Evolutionary conservation across 768 basidiomycete genomes (phyloP), one percentile per base, ranked within the genome.

Genomic region (Lanmaoa rubissima): DNA sequence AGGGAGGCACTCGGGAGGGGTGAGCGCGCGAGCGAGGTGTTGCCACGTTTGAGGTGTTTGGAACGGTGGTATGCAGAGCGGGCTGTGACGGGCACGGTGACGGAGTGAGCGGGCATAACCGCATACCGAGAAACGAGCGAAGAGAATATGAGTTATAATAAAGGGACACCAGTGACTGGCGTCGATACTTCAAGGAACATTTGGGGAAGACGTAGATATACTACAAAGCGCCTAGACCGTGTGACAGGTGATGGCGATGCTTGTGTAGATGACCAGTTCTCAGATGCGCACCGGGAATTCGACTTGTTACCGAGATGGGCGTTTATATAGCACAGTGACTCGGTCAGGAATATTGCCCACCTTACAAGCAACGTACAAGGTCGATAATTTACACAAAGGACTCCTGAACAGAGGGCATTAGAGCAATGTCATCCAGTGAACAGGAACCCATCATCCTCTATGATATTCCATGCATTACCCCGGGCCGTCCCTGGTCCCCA

Each of bases 401-500:
- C 46, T 21, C 14, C 34, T 8, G 16, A 12, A 11, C 9, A 16
- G 10, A 10, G 4, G 14, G 12, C 9, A 3, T 16, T 12, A 2
- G 8, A 34, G 38, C 34, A 19, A 67, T 61, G 68, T 49, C 55
- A 3, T 42, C 51, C 42, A 36, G 31, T 13, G 41, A 44, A 26
- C 14, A 55, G 36, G 60, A 67, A 34, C 63, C 67, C 41, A 73
- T 76, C 51, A 57, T 64, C 21, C 60, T 77, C 8, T 76, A 74
- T 54, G 76, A 77, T 41, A 73, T 76, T 19, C 64, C 74, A 8
- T 69, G 64, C n/a, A 59, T 48, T 3, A 42, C 62, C 1, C 65
- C 63, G 1, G 64, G 63, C 17, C 68, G 63, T 14, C 62, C 66
- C 19, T 78, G 77, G 75, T 76, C 75, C 21, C 71, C 28, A 4